Percentiles rank a stretch among this genome's conserved stretches.
Evolutionary conservation across 768 basidiomycete genomes (phyloP).

Genomic region (Collybia sp.): DNA sequence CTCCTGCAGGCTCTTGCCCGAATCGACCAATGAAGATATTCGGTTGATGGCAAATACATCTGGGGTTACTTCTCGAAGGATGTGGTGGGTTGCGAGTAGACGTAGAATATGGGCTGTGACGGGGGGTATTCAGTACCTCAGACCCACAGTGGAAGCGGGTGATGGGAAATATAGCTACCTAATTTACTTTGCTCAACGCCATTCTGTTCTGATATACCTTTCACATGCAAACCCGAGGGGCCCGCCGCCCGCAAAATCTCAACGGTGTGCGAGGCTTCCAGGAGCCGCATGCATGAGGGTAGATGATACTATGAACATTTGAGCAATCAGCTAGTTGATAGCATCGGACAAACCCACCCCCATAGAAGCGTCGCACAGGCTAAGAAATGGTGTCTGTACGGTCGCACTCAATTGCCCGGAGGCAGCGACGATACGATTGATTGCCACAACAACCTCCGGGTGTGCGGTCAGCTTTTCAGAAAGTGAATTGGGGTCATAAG

Average conservation of each 20-base stretch:
- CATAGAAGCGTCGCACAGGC: conserved; percentile 72
- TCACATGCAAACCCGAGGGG: conserved; percentile 43
- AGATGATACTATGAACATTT: conserved; percentile 57
- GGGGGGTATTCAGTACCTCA: too few relatives aligned
- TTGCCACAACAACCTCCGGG: conserved; percentile 55
- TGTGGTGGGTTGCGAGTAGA: conserved; percentile 74
- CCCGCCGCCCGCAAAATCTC: conserved; percentile 70
- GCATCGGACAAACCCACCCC: conserved; percentile 40
- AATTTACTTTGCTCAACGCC: conserved; percentile 46
- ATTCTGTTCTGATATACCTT: conserved; percentile 37
- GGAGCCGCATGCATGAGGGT: conserved; percentile 66
- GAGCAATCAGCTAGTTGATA: not conserved
- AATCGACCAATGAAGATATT: conserved; percentile 64
- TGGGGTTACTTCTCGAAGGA: conserved; percentile 63
- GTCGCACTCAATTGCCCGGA: conserved; percentile 62
- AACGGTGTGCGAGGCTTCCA: conserved; percentile 66
- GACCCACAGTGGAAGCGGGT: not conserved
- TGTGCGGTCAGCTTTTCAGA: conserved; percentile 55
- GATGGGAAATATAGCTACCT: conserved; percentile 26
- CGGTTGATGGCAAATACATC: conserved; percentile 73
- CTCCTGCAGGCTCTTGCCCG: conserved; percentile 50
- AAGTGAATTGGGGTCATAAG: conserved; percentile 38
- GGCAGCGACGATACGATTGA: conserved; percentile 62
- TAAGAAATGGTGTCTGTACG: conserved; percentile 64
- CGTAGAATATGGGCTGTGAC: conserved; percentile 64